Conservation (phyloP, 225 moss, liverwort and hornwort genomes). For the Pseudisothecium myosuroides region DNA sequence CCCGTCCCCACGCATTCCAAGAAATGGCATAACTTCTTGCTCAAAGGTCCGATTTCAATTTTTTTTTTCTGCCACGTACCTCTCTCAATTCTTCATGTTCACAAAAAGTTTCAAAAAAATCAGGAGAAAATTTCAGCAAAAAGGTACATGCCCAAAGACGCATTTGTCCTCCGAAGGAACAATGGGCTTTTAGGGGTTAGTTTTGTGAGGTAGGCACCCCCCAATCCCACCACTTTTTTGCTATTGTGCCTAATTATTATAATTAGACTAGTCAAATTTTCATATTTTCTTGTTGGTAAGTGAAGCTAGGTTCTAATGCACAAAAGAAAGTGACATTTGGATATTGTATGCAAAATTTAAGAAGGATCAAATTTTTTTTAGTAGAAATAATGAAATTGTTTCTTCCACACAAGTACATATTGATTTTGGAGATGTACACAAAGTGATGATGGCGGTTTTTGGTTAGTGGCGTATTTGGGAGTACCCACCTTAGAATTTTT, state of each 20-base stretch:
- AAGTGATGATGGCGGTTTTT: not conserved
- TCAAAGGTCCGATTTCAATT: no score
- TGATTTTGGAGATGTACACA: not conserved
- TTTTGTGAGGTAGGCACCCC: no score
- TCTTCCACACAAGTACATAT: not conserved
- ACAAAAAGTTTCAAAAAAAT: no score
- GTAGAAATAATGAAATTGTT: not conserved
- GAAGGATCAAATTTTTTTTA: not conserved
- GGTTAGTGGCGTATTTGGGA: rapidly evolving
- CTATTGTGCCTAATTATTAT: not conserved
- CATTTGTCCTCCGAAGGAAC: no score
- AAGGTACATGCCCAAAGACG: no score
- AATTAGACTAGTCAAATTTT: not conserved
- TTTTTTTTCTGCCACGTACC: no score
- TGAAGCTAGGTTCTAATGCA: not conserved
- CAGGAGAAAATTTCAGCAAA: no score
- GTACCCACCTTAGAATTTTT: not conserved
- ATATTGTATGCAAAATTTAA: not conserved
- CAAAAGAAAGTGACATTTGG: rapidly evolving
- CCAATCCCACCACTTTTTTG: rapidly evolving
- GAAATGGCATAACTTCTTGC: no score
- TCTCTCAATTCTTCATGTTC: no score
- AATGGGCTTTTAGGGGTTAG: no score
- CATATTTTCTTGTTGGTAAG: not conserved
- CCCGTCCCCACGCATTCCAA: no score